Percentiles rank a stretch among this genome's conserved stretches.
Evolutionary conservation across 495 filamentous ascomycete species (phyloP).

Genomic region (Hypoxylon crocopeplum): DNA sequence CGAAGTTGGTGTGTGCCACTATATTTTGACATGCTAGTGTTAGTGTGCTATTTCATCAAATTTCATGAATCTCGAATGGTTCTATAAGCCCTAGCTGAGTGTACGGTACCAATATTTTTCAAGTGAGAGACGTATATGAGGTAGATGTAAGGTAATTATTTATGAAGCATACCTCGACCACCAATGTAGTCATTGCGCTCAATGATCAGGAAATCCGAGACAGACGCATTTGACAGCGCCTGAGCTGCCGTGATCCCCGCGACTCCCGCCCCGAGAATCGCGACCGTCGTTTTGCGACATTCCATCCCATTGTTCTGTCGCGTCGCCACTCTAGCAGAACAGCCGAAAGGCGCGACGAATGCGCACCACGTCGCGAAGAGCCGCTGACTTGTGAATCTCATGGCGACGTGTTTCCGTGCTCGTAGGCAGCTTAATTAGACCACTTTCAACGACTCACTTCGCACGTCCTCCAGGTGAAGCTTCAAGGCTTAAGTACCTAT

Average conservation of each 20-base stretch:
- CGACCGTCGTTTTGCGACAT: constrained; percentile 52
- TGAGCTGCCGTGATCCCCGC: constrained; percentile 78
- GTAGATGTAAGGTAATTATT: background rate
- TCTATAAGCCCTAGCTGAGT: too few species aligned
- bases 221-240: constrained; percentile 66
- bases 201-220: constrained; percentile 73
- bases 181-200: constrained; percentile 71
- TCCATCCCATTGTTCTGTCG: constrained; percentile 3
- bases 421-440: background rate
- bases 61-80: too few species aligned
- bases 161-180: constrained; percentile 51
- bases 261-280: constrained; percentile 63
- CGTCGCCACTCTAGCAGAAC: constrained; percentile 1
- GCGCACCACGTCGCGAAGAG: constrained; percentile 23
- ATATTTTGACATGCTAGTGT: background rate
- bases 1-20: constrained; percentile 63
- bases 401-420: constrained; percentile 5
- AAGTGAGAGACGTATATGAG: too few species aligned
- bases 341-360: constrained; percentile 16
- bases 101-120: too few species aligned
- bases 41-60: too few species aligned
- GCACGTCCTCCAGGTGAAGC: background rate
- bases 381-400: constrained; percentile 16
- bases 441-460: background rate
- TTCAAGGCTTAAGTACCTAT: background rate